Evolutionary conservation across 805 yeast genomes (phyloP).

Genomic region (Saturnispora besseyi): DNA sequence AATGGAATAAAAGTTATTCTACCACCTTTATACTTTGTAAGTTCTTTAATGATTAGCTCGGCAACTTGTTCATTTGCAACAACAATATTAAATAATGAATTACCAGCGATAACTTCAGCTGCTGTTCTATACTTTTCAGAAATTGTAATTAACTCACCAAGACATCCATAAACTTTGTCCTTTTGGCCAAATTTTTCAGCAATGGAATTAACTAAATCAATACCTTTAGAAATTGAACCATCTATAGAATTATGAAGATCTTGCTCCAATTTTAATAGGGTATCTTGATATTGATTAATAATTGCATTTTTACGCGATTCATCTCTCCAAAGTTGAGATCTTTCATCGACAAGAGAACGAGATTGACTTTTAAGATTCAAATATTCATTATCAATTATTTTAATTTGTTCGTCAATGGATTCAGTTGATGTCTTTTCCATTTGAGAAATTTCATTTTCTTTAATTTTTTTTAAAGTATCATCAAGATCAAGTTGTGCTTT

Average conservation of each 20-base stretch:
- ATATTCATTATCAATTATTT: slow-evolving; percentile 18
- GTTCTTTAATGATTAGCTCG: slow-evolving; percentile 63
- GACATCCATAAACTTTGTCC: slow-evolving; percentile 64
- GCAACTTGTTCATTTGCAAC: slow-evolving; percentile 88
- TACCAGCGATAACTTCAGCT: slow-evolving; percentile 84
- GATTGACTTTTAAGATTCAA: slow-evolving; percentile 32
- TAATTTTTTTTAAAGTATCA: slow-evolving; percentile 24
- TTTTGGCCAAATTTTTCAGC: slow-evolving; percentile 47
- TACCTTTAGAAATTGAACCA: slow-evolving; percentile 57
- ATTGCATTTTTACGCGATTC: slow-evolving; percentile 58
- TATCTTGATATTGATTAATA: slow-evolving; percentile 43
- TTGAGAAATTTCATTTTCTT: not conserved
- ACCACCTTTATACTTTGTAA: slow-evolving; percentile 62
- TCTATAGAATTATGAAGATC: slow-evolving; percentile 66
- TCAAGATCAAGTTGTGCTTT: slow-evolving; percentile 31
- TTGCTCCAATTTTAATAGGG: slow-evolving; percentile 44
- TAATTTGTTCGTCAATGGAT: slow-evolving; percentile 23
- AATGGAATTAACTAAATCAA: slow-evolving; percentile 59
- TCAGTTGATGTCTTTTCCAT: slow-evolving; percentile 10
- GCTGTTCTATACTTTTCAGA: slow-evolving; percentile 79
- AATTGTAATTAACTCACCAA: slow-evolving; percentile 76
- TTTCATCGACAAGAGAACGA: slow-evolving; percentile 45
- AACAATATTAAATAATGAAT: slow-evolving; percentile 75
- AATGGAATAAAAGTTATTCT: slow-evolving; percentile 89
- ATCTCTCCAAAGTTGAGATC: slow-evolving; percentile 71